phyloP scores from a whole-genome alignment of 1,284 basidiomycete genomes.

The Fomitiporia mediterranea region DNA sequence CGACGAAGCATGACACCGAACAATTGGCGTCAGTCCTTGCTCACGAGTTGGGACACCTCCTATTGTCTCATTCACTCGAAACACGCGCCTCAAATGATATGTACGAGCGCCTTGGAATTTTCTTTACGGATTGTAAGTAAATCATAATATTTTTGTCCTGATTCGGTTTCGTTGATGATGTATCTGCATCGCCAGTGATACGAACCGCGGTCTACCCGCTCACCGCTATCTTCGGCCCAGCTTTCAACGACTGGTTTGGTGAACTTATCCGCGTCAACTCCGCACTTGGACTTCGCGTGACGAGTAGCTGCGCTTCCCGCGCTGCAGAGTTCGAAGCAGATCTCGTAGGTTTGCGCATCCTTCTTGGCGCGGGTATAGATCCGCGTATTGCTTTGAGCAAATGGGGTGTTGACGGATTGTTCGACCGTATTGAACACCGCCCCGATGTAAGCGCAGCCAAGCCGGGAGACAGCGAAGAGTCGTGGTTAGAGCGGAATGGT shows the following conservation, averaged over 20 bases:
- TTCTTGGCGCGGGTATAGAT: conserved; percentile 15
- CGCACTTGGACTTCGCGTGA: conserved; percentile 11
- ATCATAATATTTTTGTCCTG: background rate
- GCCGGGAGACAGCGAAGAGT: background rate
- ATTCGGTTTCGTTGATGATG: background rate
- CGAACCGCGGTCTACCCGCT: conserved; percentile 13
- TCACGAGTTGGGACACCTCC: conserved; percentile 17
- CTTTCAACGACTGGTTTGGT: conserved; percentile 18
- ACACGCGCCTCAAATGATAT: conserved; percentile 3
- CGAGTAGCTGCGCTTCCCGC: conserved; percentile 14
- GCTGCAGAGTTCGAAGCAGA: conserved; percentile 16
- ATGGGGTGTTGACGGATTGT: conserved; percentile 9
- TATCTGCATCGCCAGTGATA: conserved; percentile 1
- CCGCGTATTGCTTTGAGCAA: conserved; percentile 12
- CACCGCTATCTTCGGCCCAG: conserved; percentile 12
- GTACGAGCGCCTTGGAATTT: conserved; percentile 6
- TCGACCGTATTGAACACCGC: conserved; percentile 8
- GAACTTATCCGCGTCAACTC: conserved; percentile 12
- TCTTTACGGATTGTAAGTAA: conserved; percentile 13
- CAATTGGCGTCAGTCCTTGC: conserved; percentile 14
- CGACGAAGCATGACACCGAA: conserved; percentile 12
- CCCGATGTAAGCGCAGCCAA: background rate
- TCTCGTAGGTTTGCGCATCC: conserved; percentile 14
- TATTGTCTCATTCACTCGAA: conserved; percentile 18
- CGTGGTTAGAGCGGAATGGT: conserved; percentile 13